Conservation (phyloP, 331 rosid genomes). For the Prunus yedoensis region DNA sequence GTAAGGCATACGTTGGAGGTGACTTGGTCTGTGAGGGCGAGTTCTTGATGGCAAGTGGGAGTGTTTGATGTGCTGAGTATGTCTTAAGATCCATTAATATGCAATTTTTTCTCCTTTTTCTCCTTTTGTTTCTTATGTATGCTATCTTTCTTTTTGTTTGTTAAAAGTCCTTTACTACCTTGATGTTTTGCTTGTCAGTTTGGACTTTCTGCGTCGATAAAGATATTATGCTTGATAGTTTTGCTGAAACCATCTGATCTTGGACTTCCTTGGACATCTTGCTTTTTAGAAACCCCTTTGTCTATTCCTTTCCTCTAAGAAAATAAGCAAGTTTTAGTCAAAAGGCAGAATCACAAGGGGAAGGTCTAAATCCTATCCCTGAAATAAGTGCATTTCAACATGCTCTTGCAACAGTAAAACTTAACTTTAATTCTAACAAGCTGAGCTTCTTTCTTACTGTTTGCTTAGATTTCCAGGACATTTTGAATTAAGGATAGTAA, state of each 20-base stretch:
- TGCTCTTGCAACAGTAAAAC: too few relatives aligned
- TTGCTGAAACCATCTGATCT: not conserved
- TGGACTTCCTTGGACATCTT: not conserved
- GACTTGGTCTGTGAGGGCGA: slow-evolving; percentile 90
- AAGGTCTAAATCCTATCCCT: not conserved
- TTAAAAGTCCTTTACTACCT: not conserved
- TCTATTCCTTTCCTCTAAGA: not conserved
- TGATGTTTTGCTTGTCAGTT: not conserved
- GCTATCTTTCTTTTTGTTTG: not conserved
- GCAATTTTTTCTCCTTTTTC: not conserved
- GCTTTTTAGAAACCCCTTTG: not conserved
- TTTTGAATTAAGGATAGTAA: not conserved
- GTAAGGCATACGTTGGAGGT: slow-evolving; percentile 86
- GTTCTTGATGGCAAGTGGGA: slow-evolving; percentile 78
- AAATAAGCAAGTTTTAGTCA: not conserved
- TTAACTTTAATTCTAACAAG: too few relatives aligned
- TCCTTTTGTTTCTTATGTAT: not conserved
- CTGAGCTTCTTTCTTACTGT: not conserved
- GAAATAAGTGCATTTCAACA: not conserved
- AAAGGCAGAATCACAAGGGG: not conserved
- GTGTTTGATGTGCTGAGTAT: slow-evolving; percentile 28
- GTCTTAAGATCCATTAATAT: not conserved
- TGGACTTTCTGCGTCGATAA: not conserved
- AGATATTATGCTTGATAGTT: not conserved
- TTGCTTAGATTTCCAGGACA: too few relatives aligned